These are phyloP conservation scores for Heracleum sosnowskyi DNA, from an alignment of 129 eudicot genomes.

Conservation along the genomic window DNA sequence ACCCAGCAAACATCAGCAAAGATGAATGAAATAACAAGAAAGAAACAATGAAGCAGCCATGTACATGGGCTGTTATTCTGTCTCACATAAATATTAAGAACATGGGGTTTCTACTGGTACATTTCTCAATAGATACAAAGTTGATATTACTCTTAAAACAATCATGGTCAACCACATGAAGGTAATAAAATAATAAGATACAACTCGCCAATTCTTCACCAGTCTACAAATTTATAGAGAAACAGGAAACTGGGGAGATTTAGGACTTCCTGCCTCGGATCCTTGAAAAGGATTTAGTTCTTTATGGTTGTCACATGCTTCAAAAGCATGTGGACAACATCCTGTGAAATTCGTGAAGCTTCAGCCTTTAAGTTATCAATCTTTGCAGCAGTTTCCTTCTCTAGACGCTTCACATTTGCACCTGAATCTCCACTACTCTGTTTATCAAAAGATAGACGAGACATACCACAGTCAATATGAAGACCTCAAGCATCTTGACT, in stretches of 20 bases:
- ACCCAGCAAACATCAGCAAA: not conserved
- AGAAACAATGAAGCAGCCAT: not conserved
- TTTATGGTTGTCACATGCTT: slow-evolving; percentile 56
- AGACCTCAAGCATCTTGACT: not conserved
- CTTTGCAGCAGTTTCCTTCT: slow-evolving; percentile 62
- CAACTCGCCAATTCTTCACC: slow-evolving; percentile 11
- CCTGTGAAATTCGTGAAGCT: slow-evolving; percentile 53
- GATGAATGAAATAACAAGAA: not conserved
- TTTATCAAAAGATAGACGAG: slow-evolving; percentile 9
- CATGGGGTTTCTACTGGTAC: not conserved
- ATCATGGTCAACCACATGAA: slow-evolving; percentile 2
- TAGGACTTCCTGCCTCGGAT: not conserved
- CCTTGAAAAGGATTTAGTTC: slow-evolving; percentile 20
- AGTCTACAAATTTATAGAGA: not conserved
- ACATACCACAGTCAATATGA: not conserved
- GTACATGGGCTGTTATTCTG: not conserved
- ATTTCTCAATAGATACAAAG: not conserved
- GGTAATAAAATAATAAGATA: slow-evolving; percentile 14
- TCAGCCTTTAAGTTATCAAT: slow-evolving; percentile 49
- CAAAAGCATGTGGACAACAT: slow-evolving; percentile 68
- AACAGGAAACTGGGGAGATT: not conserved
- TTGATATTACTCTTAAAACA: not conserved
- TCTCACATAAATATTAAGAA: not conserved
- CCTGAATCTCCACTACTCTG: slow-evolving; percentile 90
- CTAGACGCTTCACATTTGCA: slow-evolving; percentile 80